phyloP scores from a whole-genome alignment of 331 rosid species.

The Rhamnella rubrinervis region DNA sequence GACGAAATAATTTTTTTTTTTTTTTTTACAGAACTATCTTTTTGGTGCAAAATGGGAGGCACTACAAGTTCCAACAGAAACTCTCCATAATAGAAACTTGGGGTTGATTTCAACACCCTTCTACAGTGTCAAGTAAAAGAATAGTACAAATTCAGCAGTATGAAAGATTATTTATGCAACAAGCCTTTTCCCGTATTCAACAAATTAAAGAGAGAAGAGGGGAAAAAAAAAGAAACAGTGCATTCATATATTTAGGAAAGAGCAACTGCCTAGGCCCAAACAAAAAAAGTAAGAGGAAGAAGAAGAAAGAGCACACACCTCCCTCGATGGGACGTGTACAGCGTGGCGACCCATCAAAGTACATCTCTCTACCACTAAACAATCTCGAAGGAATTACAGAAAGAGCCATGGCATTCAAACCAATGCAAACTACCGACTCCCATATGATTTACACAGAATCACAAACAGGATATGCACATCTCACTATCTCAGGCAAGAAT shows the following conservation, averaged over 20 bases:
- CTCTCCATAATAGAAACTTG: too few species aligned
- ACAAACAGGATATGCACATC: constrained; percentile 67
- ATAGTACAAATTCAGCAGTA: too few species aligned
- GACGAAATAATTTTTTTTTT: too few species aligned
- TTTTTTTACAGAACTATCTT: too few species aligned
- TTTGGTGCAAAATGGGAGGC: too few species aligned
- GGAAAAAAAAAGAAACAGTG: not conserved
- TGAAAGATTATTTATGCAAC: too few species aligned
- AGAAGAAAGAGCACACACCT: constrained; percentile 8
- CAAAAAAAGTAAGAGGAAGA: too few species aligned
- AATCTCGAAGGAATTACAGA: constrained; percentile 29
- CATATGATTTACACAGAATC: constrained; percentile 53
- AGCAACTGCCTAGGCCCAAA: too few species aligned
- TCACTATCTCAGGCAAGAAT: constrained; percentile 37
- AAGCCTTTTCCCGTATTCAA: too few species aligned
- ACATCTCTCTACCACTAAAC: constrained; percentile 31
- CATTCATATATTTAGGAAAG: constrained; percentile 3
- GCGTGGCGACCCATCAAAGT: constrained; percentile 10
- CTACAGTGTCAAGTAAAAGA: too few species aligned
- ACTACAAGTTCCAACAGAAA: too few species aligned
- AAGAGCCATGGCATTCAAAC: constrained; percentile 32
- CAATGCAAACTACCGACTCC: constrained; percentile 17
- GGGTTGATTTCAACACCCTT: too few species aligned
- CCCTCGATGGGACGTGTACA: constrained; percentile 13
- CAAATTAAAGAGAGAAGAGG: not conserved